phyloP scores from a whole-genome alignment of 2,329 filamentous ascomycete species.

The Keithomyces neogunnii region DNA sequence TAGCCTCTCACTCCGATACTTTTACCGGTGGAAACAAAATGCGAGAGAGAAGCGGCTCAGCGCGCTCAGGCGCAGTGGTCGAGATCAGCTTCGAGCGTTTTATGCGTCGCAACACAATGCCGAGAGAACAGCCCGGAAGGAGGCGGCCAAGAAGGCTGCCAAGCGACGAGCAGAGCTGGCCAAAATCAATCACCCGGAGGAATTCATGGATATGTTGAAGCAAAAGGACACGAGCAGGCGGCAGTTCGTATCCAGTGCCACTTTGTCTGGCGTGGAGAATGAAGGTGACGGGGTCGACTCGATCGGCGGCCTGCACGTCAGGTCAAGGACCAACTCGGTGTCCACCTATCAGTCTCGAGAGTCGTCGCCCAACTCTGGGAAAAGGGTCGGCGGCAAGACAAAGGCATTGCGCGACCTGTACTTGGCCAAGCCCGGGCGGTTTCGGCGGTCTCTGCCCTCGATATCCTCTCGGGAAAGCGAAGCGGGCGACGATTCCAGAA shows the following conservation, averaged over 20 bases:
- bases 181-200: constrained; percentile 23
- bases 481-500: constrained; percentile 16
- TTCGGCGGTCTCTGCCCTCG: constrained; percentile 32
- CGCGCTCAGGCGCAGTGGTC: constrained; percentile 41
- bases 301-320: constrained; percentile 24
- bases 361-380: constrained; percentile 9
- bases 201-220: constrained; percentile 25
- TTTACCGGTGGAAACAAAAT: constrained; percentile 46
- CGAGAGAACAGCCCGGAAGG: constrained; percentile 24
- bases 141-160: constrained; percentile 19
- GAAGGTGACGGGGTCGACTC: constrained; percentile 25
- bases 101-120: constrained; percentile 28
- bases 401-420: constrained; percentile 27
- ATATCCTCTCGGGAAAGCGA: constrained; percentile 18
- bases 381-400: constrained; percentile 23
- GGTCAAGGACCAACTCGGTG: constrained; percentile 12
- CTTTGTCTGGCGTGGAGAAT: constrained; percentile 31
- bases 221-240: constrained; percentile 20
- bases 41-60: constrained; percentile 40
- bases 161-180: constrained; percentile 17
- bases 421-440: constrained; percentile 20
- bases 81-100: constrained; percentile 41
- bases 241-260: constrained; percentile 30
- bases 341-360: constrained; percentile 11
- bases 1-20: constrained; percentile 44